Evolutionary conservation across 371 early-diverging fungal species (phyloP).

Genomic region (Phascolomyces articulosus): DNA sequence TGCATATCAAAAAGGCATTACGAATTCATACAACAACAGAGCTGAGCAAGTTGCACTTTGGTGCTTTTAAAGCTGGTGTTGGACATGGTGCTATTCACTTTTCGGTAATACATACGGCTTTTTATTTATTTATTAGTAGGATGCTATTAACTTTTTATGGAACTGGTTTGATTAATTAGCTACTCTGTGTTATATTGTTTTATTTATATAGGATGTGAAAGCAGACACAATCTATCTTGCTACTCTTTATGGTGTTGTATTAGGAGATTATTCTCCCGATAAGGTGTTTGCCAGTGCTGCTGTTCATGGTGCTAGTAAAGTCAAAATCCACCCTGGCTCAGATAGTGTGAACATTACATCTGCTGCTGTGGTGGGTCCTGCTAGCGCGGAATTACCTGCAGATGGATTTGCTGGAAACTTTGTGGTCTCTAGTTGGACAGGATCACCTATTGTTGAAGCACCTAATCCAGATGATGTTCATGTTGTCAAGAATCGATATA

Average conservation of each 20-base stretch:
- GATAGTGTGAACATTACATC: conserved; percentile 15
- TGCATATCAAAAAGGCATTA: conserved; percentile 10
- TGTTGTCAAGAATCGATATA: conserved; percentile 16
- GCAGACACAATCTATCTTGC: conserved; percentile 16
- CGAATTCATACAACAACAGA: conserved; percentile 14
- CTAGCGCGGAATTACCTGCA: conserved; percentile 17
- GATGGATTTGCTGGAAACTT: conserved; percentile 23
- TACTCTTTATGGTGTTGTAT: conserved; percentile 17
- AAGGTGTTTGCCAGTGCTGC: conserved; percentile 9
- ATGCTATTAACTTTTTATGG: background rate
- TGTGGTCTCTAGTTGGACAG: conserved; percentile 15
- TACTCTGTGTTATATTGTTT: background rate
- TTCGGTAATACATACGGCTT: background rate
- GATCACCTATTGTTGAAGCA: conserved; percentile 17
- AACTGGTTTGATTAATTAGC: background rate
- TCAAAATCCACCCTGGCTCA: conserved; percentile 9
- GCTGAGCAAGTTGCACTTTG: conserved; percentile 10
- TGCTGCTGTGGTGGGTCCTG: conserved; percentile 10
- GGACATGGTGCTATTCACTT: conserved; percentile 23
- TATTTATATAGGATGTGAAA: conserved; percentile 13
- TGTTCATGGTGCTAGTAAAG: conserved; percentile 16
- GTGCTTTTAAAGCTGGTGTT: conserved; percentile 12
- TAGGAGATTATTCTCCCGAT: conserved; percentile 13
- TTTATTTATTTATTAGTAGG: background rate
- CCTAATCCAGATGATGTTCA: conserved; percentile 28